phyloP scores from a whole-genome alignment of 148 eudicot species.

The Fagopyrum tataricum region DNA sequence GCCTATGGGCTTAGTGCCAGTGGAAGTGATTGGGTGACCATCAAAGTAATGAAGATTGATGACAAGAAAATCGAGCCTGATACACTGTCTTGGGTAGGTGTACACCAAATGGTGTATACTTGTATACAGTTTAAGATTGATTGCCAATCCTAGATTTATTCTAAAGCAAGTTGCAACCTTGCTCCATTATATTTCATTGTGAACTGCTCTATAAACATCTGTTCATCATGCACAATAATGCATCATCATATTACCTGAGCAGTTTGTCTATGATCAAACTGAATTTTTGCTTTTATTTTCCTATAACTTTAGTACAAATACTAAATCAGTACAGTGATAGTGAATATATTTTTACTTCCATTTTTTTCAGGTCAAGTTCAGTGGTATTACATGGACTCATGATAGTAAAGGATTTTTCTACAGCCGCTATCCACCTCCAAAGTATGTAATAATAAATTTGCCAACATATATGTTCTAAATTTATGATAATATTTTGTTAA shows the following conservation, averaged over 20 bases:
- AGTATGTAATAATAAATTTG: constrained; percentile 36
- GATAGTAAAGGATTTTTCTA: constrained; percentile 90
- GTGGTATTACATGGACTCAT: constrained; percentile 82
- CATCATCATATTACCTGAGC: background rate
- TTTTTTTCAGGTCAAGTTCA: constrained; percentile 76
- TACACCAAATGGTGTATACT: background rate
- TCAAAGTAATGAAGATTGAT: constrained; percentile 73
- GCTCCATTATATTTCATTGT: background rate
- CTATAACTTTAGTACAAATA: background rate
- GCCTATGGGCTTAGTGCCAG: constrained; percentile 85
- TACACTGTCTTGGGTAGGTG: constrained; percentile 68
- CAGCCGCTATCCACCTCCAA: constrained; percentile 76
- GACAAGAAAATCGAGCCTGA: constrained; percentile 59
- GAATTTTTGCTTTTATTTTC: background rate
- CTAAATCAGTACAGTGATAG: background rate
- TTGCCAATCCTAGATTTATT: background rate
- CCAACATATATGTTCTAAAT: background rate
- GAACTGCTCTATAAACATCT: background rate
- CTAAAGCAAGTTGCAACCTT: background rate
- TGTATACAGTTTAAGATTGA: background rate
- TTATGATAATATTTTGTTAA: background rate
- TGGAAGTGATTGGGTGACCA: constrained; percentile 96
- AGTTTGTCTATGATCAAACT: background rate
- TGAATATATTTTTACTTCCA: background rate
- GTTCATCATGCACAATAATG: constrained; percentile 5